Evolutionary conservation across 441 rosid species (phyloP).

Genomic region (Pelargonium cotyledonis): DNA sequence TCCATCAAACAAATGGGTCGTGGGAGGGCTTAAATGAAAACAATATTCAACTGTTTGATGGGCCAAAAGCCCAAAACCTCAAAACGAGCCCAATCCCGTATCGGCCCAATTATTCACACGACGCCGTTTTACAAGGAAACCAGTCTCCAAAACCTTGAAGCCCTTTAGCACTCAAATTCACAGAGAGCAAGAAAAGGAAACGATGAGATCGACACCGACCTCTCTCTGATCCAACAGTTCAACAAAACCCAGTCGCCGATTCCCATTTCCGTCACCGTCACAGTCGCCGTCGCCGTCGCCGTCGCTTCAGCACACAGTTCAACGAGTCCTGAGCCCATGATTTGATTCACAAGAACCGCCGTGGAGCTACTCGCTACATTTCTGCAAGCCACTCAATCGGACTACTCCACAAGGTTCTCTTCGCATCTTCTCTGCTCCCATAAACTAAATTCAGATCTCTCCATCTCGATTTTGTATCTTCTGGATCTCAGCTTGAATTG

Average conservation of each 20-base stretch:
- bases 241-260: not conserved
- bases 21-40: no score
- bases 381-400: slow-evolving; percentile 1
- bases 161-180: no score
- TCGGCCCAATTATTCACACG: no score
- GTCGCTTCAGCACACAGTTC: not conserved
- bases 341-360: not conserved
- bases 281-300: not conserved
- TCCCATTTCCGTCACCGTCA: not conserved
- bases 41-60: no score
- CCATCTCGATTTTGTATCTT: not conserved
- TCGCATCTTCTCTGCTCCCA: not conserved
- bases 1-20: no score
- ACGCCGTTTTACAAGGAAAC: no score
- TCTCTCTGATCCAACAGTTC: not conserved
- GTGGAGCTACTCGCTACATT: not conserved
- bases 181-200: not conserved
- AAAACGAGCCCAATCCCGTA: no score
- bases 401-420: slow-evolving; percentile 3
- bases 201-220: not conserved
- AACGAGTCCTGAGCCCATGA: not conserved
- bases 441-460: not conserved
- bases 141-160: no score
- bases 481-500: not conserved
- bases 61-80: no score